Percentiles rank a stretch among this genome's conserved stretches.
Conservation (phyloP, 2,329 filamentous ascomycete species). For the Fusarium sp. region DNA sequence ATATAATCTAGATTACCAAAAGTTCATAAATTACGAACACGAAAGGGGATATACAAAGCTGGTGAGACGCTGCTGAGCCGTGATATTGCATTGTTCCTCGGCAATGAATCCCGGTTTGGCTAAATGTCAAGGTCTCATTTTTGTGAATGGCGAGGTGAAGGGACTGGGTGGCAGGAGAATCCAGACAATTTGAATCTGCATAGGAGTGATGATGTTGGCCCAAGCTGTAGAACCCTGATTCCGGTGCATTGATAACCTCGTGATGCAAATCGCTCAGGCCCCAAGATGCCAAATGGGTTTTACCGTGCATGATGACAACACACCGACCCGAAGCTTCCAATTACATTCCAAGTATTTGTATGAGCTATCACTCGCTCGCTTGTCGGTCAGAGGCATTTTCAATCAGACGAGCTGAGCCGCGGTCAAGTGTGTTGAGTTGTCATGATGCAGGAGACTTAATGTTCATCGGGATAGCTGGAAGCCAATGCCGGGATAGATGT, state of each 20-base stretch:
- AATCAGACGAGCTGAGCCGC: background rate
- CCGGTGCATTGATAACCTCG: constrained; percentile 6
- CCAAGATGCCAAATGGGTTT: constrained; percentile 13
- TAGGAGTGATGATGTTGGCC: background rate
- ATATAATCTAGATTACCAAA: constrained; percentile 17
- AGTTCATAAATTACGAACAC: background rate
- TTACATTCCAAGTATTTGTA: background rate
- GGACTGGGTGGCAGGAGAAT: background rate
- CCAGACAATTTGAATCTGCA: background rate
- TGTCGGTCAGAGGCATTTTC: background rate
- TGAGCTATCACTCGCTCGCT: background rate
- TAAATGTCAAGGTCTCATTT: background rate
- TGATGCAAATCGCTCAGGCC: constrained; percentile 11
- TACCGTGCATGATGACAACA: constrained; percentile 21
- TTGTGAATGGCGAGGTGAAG: background rate
- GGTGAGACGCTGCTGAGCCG: background rate
- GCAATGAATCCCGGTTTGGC: background rate
- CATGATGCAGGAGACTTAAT: constrained; percentile 3
- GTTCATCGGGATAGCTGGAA: background rate
- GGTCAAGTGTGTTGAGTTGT: constrained; percentile 1
- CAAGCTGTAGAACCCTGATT: constrained; percentile 5
- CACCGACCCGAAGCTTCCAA: constrained; percentile 13
- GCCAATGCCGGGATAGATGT: background rate
- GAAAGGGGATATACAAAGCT: background rate
- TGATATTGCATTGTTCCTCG: background rate